phyloP scores from a whole-genome alignment of 305 asterid genomes.

The Fraxinus sp. region DNA sequence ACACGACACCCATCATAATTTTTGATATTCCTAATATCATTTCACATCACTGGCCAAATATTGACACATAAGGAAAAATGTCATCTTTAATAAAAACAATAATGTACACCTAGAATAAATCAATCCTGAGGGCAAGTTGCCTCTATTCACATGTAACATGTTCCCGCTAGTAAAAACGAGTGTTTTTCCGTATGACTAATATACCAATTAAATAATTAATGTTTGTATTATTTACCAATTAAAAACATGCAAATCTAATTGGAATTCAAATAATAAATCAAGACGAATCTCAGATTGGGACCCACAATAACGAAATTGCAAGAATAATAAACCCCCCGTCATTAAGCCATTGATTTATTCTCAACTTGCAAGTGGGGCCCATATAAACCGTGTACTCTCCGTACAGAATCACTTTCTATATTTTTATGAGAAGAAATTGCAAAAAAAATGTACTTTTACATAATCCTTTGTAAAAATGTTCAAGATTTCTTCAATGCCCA shows the following conservation, averaged over 20 bases:
- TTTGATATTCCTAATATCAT: too few species aligned
- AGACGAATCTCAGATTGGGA: not conserved
- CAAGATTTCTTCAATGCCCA: not conserved
- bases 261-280: not conserved
- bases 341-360: not conserved
- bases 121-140: not conserved
- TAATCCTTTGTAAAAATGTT: too few species aligned
- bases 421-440: not conserved
- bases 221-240: not conserved
- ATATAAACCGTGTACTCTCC: not conserved
- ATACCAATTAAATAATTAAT: not conserved
- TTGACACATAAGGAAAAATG: too few species aligned
- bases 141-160: not conserved
- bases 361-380: not conserved
- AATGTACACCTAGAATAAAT: too few species aligned
- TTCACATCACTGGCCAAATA: too few species aligned
- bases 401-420: not conserved
- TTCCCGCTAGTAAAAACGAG: not conserved
- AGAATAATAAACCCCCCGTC: not conserved
- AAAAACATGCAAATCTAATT: not conserved
- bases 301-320: not conserved
- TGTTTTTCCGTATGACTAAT: not conserved
- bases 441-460: too few species aligned
- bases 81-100: too few species aligned
- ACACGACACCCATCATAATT: too few species aligned